Evolutionary conservation across 2,329 filamentous ascomycete genomes (phyloP).

Genomic region (Trichophyton mentagrophytes): DNA sequence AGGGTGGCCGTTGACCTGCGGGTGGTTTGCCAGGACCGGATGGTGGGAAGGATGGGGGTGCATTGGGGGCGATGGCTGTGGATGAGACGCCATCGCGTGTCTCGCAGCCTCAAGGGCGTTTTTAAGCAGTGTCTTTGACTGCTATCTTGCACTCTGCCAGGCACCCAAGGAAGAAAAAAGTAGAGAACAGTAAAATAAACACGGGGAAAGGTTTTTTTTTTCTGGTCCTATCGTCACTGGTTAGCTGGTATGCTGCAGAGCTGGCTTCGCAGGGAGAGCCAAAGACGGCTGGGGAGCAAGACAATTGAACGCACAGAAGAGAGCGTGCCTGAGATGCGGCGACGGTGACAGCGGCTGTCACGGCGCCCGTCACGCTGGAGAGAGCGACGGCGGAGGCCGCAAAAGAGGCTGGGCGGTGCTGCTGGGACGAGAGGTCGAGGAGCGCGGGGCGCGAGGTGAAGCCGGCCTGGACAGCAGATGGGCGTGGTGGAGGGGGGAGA

Average conservation of each 20-base stretch:
- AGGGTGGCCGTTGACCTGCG: constrained; percentile 40
- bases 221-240: neutral
- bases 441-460: neutral
- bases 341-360: neutral
- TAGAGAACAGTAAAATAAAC: constrained; percentile 3
- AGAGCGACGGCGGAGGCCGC: neutral
- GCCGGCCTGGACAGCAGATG: neutral
- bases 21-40: constrained; percentile 51
- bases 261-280: neutral
- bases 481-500: neutral
- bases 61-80: constrained; percentile 69
- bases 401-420: neutral
- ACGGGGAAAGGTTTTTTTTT: neutral
- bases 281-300: neutral
- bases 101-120: neutral
- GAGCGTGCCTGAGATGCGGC: neutral
- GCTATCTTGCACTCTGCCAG: neutral
- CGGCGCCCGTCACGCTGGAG: neutral
- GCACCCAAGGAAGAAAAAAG: neutral
- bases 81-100: constrained; percentile 50
- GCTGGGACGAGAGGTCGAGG: neutral
- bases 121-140: neutral
- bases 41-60: constrained; percentile 51
- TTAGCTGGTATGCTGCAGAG: too few relatives aligned
- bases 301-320: neutral